Conservation (phyloP, 257 asterid species). For the Fraxinus anomala region DNA sequence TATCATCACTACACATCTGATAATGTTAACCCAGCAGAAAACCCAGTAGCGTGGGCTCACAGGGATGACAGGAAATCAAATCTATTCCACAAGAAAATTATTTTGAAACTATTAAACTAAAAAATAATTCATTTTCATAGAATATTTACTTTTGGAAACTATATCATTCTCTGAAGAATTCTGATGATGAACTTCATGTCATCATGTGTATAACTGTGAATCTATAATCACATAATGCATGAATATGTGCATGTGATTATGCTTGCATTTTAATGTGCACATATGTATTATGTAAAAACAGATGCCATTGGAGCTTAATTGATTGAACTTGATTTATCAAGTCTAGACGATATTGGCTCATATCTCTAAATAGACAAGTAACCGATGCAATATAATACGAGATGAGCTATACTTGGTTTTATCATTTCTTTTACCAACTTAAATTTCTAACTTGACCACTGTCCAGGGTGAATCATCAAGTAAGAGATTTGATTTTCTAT, state of each 20-base stretch:
- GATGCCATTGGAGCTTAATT: background rate
- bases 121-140: background rate
- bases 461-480: background rate
- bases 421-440: background rate
- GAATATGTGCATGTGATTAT: background rate
- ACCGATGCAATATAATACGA: background rate
- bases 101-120: background rate
- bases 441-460: background rate
- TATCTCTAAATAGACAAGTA: background rate
- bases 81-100: background rate
- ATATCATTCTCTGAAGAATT: background rate
- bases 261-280: background rate
- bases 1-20: background rate
- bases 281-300: background rate
- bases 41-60: background rate
- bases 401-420: background rate
- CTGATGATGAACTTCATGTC: background rate
- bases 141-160: background rate
- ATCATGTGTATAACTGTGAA: background rate
- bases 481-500: background rate
- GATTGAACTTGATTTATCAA: background rate
- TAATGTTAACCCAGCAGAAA: background rate
- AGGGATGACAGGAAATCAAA: background rate
- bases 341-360: background rate
- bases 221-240: background rate